Evolutionary conservation across 192 early-diverging fungal species (phyloP), one percentile per base, ranked within the genome.

Genomic region (Coemansia sp.): DNA sequence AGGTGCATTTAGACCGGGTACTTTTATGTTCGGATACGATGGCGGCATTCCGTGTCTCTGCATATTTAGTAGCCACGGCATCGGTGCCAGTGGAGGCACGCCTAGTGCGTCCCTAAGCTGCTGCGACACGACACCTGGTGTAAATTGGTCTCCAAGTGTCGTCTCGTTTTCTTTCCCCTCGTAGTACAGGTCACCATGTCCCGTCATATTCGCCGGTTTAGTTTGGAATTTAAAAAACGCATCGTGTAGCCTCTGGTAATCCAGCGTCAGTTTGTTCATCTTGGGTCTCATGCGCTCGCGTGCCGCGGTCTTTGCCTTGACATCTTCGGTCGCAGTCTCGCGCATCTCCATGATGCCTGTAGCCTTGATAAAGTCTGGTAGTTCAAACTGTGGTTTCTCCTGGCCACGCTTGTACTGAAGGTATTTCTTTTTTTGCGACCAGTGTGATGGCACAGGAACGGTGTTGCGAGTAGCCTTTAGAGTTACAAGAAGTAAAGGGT

Each of bases 31-130:
- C 2, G 93, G 92, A 66, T 99, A 99, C 50, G 87, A 90, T 5
- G 95, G 94, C 34, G 96, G 96, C 15, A 92, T 93, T 1, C 96
- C 96, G 64, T 93, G 90, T 19, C 95, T 83, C 81, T 99, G 96
- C 96, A 99, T 99, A 62, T 94, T 95, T 61, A 98, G 86, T 34
- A 99, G 79, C 95, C 95, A 99, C 18, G 96, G 96, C 38, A 93
- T 93, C 19, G 96, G 93, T 2, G 94, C 93, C 42, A 93, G 72
- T 5, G 91, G 91, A 45, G 94, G 93, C 64, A 98, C 94, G 43
- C 85, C 90, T 13, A 99, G 83, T 0, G 96, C 96, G 5, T 73
- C 80, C 47, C 86, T 89, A 13, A 99, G 73, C n/a, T 91, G 89
- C 42, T 93, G 91, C 13, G 88, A 90, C 13, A 99, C 67, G 18